Conservation (phyloP, 2,329 filamentous ascomycete species). For the Zymoseptoria passerinii region DNA sequence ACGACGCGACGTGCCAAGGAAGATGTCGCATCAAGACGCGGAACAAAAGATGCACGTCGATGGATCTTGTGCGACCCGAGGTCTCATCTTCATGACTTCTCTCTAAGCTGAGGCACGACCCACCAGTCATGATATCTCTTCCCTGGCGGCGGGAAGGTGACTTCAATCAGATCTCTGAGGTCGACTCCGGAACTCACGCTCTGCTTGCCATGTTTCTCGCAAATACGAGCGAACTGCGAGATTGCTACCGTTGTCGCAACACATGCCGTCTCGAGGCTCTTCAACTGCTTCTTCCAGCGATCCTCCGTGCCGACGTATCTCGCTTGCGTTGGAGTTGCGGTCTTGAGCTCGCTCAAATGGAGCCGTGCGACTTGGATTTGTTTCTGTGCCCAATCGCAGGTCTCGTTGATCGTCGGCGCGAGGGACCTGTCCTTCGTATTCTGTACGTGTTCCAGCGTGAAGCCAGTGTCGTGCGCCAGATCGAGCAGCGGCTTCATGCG, state of each 20-base stretch:
- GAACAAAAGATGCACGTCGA: not conserved
- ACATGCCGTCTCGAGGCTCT: slow-evolving; percentile 27
- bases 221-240: slow-evolving; percentile 17
- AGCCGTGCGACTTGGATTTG: slow-evolving; percentile 17
- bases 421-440: not conserved
- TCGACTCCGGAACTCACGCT: not conserved
- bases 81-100: slow-evolving; percentile 8
- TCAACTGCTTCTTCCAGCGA: slow-evolving; percentile 29
- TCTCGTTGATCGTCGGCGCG: slow-evolving; percentile 22
- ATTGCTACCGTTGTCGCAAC: slow-evolving; percentile 25
- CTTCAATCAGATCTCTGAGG: slow-evolving; percentile 21
- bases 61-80: not conserved
- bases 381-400: slow-evolving; percentile 5
- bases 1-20: not conserved
- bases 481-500: slow-evolving; percentile 76
- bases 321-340: slow-evolving; percentile 26
- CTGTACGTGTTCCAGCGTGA: slow-evolving; percentile 55
- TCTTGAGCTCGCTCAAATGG: slow-evolving; percentile 31
- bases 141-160: slow-evolving; percentile 31
- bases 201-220: slow-evolving; percentile 17
- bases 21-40: not conserved
- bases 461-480: slow-evolving; percentile 60
- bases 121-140: slow-evolving; percentile 40
- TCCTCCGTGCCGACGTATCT: slow-evolving; percentile 31
- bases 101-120: slow-evolving; percentile 38